Evolutionary conservation across 1,284 basidiomycete genomes (phyloP).

Genomic region (Hortiboletus rubellus): DNA sequence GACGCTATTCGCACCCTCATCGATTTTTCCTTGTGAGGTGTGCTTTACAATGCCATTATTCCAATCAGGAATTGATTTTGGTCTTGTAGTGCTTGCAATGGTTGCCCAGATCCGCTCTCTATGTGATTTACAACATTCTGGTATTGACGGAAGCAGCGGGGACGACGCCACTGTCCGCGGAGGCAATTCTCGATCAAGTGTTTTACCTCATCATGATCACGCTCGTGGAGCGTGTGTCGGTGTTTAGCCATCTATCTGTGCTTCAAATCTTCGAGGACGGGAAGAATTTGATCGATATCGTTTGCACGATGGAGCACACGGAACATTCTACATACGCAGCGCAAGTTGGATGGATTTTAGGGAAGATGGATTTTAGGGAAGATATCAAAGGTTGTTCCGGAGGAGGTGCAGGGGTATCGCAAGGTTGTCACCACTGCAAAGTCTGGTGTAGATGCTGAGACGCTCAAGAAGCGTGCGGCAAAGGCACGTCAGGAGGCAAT

Average conservation of each 20-base stretch:
- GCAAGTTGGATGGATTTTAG: slow-evolving; percentile 75
- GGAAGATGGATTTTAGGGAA: too few species aligned
- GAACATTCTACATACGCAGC: slow-evolving; percentile 73
- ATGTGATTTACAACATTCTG: slow-evolving; percentile 69
- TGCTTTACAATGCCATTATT: slow-evolving; percentile 20
- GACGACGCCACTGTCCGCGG: slow-evolving; percentile 67
- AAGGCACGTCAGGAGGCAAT: slow-evolving; percentile 86
- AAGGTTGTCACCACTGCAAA: slow-evolving; percentile 42
- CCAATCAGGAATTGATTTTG: neutral
- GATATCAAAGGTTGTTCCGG: slow-evolving; percentile 50
- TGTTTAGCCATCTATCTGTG: slow-evolving; percentile 62
- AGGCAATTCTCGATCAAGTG: slow-evolving; percentile 87
- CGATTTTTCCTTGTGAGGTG: slow-evolving; percentile 86
- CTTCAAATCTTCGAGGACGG: slow-evolving; percentile 56
- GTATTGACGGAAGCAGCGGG: slow-evolving; percentile 58
- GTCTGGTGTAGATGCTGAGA: slow-evolving; percentile 54
- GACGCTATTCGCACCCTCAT: slow-evolving; percentile 71
- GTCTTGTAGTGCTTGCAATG: slow-evolving; percentile 72
- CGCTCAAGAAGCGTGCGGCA: slow-evolving; percentile 76
- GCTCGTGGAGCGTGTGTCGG: slow-evolving; percentile 62
- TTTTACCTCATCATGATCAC: slow-evolving; percentile 86
- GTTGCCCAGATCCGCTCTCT: too few species aligned
- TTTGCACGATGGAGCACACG: slow-evolving; percentile 76
- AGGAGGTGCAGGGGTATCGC: slow-evolving; percentile 55
- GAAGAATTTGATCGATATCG: slow-evolving; percentile 66